A percentile compares a stretch with the other conserved stretches of the same genome.
Conservation (phyloP, 1,139 yeast genomes). For the Saccharomyces hybrid region DNA sequence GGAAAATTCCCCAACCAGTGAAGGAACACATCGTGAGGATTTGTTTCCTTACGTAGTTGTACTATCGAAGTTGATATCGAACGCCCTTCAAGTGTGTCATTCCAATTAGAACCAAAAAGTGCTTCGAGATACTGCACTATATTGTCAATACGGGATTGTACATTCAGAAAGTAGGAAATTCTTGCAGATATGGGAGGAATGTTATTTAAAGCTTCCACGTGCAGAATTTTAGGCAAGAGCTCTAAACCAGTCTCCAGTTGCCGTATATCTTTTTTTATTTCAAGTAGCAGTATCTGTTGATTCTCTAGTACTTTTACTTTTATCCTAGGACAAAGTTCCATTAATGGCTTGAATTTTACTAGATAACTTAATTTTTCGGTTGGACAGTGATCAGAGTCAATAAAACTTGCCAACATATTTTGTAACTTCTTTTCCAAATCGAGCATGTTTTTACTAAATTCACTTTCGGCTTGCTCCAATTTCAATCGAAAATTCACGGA, state of each 20-base stretch:
- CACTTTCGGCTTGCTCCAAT: slow-evolving; percentile 38
- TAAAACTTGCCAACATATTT: slow-evolving; percentile 33
- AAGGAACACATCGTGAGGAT: slow-evolving; percentile 38
- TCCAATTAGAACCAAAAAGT: slow-evolving; percentile 70
- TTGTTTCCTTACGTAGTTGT: slow-evolving; percentile 39
- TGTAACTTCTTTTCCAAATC: slow-evolving; percentile 42
- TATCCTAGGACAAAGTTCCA: slow-evolving; percentile 41
- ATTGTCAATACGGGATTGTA: slow-evolving; percentile 37
- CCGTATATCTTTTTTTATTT: slow-evolving; percentile 40
- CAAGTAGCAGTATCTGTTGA: slow-evolving; percentile 41
- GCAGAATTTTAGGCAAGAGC: not conserved
- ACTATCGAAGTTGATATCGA: slow-evolving; percentile 47
- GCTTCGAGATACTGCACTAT: slow-evolving; percentile 40
- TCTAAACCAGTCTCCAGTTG: slow-evolving; percentile 22
- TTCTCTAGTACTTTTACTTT: slow-evolving; percentile 49
- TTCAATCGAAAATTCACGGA: slow-evolving; percentile 9
- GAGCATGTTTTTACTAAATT: slow-evolving; percentile 38
- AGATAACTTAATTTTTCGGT: slow-evolving; percentile 46
- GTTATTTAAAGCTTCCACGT: slow-evolving; percentile 33
- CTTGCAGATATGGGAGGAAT: slow-evolving; percentile 43
- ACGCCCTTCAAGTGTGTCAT: slow-evolving; percentile 62
- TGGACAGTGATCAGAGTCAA: slow-evolving; percentile 37
- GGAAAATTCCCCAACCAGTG: slow-evolving; percentile 39
- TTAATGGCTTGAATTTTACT: slow-evolving; percentile 40
- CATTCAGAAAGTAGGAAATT: slow-evolving; percentile 45